Percentiles rank a stretch among this genome's conserved stretches.
Evolutionary conservation across 805 yeast species (phyloP).

Genomic region (Saturnispora gosingensis): DNA sequence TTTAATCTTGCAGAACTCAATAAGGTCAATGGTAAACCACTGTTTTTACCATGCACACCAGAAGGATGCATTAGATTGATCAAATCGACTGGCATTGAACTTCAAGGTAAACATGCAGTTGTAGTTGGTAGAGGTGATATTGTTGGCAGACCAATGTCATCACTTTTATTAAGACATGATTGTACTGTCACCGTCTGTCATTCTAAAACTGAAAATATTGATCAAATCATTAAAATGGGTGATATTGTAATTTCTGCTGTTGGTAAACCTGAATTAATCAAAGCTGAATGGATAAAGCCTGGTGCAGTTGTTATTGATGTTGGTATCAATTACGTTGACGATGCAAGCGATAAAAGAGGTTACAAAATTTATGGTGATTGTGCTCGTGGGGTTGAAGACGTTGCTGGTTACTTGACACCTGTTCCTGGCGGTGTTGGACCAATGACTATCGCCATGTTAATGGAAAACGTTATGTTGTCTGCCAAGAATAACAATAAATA

Average conservation of each 20-base stretch:
- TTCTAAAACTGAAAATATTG: constrained; percentile 48
- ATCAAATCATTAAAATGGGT: constrained; percentile 43
- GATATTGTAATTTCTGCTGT: constrained; percentile 74
- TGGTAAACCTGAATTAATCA: constrained; percentile 61
- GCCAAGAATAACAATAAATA: constrained; percentile 29
- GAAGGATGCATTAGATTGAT: constrained; percentile 65
- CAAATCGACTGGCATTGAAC: constrained; percentile 42
- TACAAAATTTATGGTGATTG: constrained; percentile 71
- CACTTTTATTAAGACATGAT: constrained; percentile 56
- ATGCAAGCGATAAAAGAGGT: constrained; percentile 58
- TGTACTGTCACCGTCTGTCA: constrained; percentile 75
- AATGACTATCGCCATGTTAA: constrained; percentile 80
- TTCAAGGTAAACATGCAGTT: constrained; percentile 67
- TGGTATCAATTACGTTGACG: constrained; percentile 70
- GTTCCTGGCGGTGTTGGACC: constrained; percentile 93
- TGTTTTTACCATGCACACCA: constrained; percentile 76
- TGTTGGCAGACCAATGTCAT: constrained; percentile 75
- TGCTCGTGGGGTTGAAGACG: constrained; percentile 48
- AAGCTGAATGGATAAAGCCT: constrained; percentile 65
- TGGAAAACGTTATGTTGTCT: constrained; percentile 61
- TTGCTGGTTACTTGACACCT: constrained; percentile 65
- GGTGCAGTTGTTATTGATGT: constrained; percentile 72
- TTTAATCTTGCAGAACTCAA: constrained; percentile 69
- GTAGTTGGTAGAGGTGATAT: constrained; percentile 81
- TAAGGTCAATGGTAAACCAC: constrained; percentile 63